These are phyloP conservation scores for Coemansia sp. DNA, from an alignment of 192 early-diverging fungal species.

Conservation along the genomic window DNA sequence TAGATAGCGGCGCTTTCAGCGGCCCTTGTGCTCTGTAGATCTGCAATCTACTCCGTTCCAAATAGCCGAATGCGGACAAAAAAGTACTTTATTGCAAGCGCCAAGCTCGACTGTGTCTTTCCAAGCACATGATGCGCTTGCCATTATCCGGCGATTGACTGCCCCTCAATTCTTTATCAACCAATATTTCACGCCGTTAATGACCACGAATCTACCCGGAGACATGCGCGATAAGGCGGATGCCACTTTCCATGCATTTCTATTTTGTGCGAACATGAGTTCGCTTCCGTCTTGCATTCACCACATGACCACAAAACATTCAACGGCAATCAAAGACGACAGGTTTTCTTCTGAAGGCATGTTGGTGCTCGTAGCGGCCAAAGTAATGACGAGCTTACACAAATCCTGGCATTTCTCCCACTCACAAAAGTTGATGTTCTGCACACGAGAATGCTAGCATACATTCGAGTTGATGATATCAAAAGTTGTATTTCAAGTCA, in stretches of 20 bases:
- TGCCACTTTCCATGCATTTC: not conserved
- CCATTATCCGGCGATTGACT: not conserved
- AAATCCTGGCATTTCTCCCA: too few species aligned
- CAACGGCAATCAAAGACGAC: not conserved
- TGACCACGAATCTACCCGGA: not conserved
- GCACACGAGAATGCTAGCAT: too few species aligned
- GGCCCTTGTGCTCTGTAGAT: not conserved
- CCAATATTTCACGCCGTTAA: not conserved
- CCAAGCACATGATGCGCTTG: not conserved
- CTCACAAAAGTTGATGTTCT: too few species aligned
- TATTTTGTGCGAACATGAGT: not conserved
- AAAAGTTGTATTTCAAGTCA: too few species aligned
- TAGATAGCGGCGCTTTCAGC: constrained; percentile 2
- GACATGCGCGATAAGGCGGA: not conserved
- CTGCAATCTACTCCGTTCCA: not conserved
- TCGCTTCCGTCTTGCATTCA: not conserved
- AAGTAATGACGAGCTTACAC: too few species aligned
- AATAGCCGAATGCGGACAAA: constrained; percentile 4
- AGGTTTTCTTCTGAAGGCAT: not conserved
- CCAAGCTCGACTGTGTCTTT: not conserved
- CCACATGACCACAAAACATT: not conserved
- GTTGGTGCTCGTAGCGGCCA: not conserved
- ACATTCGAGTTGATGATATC: too few species aligned
- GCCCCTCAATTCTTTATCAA: not conserved
- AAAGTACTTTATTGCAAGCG: not conserved